Evolutionary conservation across 805 yeast genomes (phyloP).

Genomic region (Isabelozyma heimii): DNA sequence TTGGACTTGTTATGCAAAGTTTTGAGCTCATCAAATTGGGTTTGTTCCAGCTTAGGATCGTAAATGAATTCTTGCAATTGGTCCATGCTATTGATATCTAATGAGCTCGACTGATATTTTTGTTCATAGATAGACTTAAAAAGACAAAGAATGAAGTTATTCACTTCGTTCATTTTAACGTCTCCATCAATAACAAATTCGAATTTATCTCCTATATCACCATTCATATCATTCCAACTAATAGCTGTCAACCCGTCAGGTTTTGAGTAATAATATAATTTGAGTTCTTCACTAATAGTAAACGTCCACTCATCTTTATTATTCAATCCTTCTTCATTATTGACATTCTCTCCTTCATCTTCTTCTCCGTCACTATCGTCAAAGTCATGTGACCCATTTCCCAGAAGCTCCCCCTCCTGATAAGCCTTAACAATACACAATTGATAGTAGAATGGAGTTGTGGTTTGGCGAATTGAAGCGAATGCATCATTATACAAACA

Average conservation of each 20-base stretch:
- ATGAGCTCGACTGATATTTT: slow-evolving; percentile 58
- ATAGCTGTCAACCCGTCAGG: slow-evolving; percentile 57
- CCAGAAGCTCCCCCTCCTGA: slow-evolving; percentile 66
- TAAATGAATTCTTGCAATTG: slow-evolving; percentile 59
- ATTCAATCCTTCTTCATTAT: slow-evolving; percentile 18
- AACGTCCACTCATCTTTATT: slow-evolving; percentile 69
- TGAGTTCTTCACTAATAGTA: slow-evolving; percentile 58
- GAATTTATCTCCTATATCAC: slow-evolving; percentile 82
- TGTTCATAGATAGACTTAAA: slow-evolving; percentile 74
- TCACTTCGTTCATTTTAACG: slow-evolving; percentile 53
- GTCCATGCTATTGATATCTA: slow-evolving; percentile 34
- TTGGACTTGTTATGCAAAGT: slow-evolving; percentile 9
- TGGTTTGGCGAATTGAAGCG: slow-evolving; percentile 65
- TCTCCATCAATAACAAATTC: slow-evolving; percentile 72
- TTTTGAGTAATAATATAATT: slow-evolving; percentile 51
- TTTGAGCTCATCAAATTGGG: slow-evolving; percentile 21
- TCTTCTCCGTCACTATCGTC: slow-evolving; percentile 51
- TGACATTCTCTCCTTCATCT: slow-evolving; percentile 26
- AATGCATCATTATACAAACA: slow-evolving; percentile 80
- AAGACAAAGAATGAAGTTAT: slow-evolving; percentile 58
- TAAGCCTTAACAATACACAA: slow-evolving; percentile 66
- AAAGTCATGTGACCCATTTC: slow-evolving; percentile 25
- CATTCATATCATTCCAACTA: slow-evolving; percentile 78
- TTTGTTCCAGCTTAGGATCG: slow-evolving; percentile 18
- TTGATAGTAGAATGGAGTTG: slow-evolving; percentile 65